Evolutionary conservation across 305 asterid species (phyloP), one percentile per base, ranked within the genome.

Genomic region (Fraxinus velutina): DNA sequence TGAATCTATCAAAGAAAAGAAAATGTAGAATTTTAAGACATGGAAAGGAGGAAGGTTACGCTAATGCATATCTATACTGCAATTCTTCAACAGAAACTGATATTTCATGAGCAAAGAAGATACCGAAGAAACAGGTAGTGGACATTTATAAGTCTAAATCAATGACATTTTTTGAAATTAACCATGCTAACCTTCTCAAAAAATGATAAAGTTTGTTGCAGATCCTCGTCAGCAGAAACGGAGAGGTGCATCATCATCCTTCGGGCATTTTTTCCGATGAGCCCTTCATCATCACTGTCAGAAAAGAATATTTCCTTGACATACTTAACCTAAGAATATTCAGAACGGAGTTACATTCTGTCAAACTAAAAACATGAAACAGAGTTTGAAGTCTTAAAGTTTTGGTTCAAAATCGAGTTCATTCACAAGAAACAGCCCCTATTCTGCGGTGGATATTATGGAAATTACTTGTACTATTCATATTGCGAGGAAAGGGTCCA

Each of bases 181-280:
- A 62, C 47, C 10, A 39, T 47, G 80, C 77, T 32, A 84, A 92
- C 98, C 97, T 93, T 95, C 82, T 93, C 94, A 83, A 95, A 91
- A 85, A 91, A 93, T 15, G 98, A 94, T 76, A 95, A 88, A 8
- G 99, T 95, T 84, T 90, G 97, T 86, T 95, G 98, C 88, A 95
- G 80, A 78, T 95, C 99, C 64, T 95, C 99, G 68, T 92, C 99
- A 4, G 91, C 89, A 39, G 93, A 86, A 84, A 92, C 87, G 30
- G 97, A 93, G 50, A 95, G 85, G 82, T 88, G 89, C 34, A 86
- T 87, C 97, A 95, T 92, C 99, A 95, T 92, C 0, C 92, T 85
- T 82, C 88, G 87, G 78, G 98, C 98, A 85, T 87, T 89, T 84
- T 82, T 93, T 24, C 91, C 97, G 4, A 88, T 81, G 71, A 82